A percentile compares a stretch with the other conserved stretches of the same genome.
phyloP scores from a whole-genome alignment of 2,329 filamentous ascomycete species.

The Aspergillus udagawae region DNA sequence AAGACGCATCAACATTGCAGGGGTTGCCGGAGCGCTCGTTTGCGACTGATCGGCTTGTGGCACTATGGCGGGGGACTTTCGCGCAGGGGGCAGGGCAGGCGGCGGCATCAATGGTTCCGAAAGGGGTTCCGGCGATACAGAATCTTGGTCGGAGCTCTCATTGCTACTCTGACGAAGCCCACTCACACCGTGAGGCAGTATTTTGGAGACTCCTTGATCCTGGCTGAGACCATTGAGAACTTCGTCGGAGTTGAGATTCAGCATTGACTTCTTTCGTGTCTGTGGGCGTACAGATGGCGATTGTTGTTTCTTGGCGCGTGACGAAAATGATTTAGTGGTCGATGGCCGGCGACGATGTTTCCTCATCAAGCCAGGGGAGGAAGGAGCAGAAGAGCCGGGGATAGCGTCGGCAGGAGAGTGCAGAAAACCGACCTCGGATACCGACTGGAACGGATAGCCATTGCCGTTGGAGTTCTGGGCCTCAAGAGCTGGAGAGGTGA shows the following conservation, averaged over 20 bases:
- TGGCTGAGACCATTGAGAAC: slow-evolving; percentile 34
- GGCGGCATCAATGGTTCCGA: slow-evolving; percentile 49
- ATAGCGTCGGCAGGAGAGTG: slow-evolving; percentile 40
- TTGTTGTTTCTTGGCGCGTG: slow-evolving; percentile 38
- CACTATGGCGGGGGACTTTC: slow-evolving; percentile 38
- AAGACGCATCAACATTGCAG: slow-evolving; percentile 81
- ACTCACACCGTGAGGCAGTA: slow-evolving; percentile 24
- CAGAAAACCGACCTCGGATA: slow-evolving; percentile 39
- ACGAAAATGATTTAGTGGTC: slow-evolving; percentile 28
- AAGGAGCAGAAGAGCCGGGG: slow-evolving; percentile 27
- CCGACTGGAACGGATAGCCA: slow-evolving; percentile 32
- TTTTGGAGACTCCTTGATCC: slow-evolving; percentile 25
- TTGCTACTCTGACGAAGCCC: slow-evolving; percentile 36
- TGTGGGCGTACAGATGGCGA: slow-evolving; percentile 44
- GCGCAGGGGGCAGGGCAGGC: slow-evolving; percentile 42
- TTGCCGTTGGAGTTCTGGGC: slow-evolving; percentile 39
- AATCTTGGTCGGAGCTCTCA: slow-evolving; percentile 45
- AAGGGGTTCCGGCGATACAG: slow-evolving; percentile 48
- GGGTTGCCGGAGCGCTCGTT: slow-evolving; percentile 66
- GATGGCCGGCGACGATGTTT: slow-evolving; percentile 39
- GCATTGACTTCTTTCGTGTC: slow-evolving; percentile 31
- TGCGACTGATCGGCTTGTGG: slow-evolving; percentile 27
- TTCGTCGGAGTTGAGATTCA: slow-evolving; percentile 32
- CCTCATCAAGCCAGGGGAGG: slow-evolving; percentile 32
- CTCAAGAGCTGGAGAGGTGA: slow-evolving; percentile 49